Evolutionary conservation across 805 yeast genomes (phyloP).

Genomic region (Candida orba): DNA sequence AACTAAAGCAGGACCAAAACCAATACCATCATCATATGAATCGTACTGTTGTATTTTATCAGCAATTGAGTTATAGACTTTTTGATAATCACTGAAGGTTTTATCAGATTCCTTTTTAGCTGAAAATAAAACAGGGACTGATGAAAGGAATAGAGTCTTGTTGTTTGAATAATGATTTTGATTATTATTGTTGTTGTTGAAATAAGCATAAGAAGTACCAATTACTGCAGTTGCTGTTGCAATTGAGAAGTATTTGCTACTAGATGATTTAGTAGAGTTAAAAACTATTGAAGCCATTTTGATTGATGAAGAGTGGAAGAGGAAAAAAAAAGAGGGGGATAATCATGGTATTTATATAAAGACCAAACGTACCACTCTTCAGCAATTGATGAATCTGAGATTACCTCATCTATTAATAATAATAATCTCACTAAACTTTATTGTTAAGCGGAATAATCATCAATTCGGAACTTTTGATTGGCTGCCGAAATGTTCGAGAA

Average conservation of each 20-base stretch:
- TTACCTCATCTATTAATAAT: too few relatives aligned
- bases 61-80: constrained; percentile 70
- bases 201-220: constrained; percentile 2
- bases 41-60: constrained; percentile 45
- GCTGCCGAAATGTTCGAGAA: neutral
- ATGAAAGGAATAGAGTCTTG: constrained; percentile 1
- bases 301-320: neutral
- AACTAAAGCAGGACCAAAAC: constrained; percentile 69
- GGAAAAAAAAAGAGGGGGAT: neutral
- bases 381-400: too few relatives aligned
- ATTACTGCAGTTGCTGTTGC: constrained; percentile 1
- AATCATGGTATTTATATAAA: neutral
- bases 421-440: neutral
- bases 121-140: constrained; percentile 3
- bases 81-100: constrained; percentile 42
- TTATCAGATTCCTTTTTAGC: constrained; percentile 16
- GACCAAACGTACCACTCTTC: too few relatives aligned
- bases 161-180: neutral
- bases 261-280: neutral
- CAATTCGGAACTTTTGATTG: constrained; percentile 5
- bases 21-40: constrained; percentile 58
- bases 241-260: constrained; percentile 1
- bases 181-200: constrained; percentile 2
- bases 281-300: constrained; percentile 7
- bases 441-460: neutral